Conservation (phyloP, 345 rosid species). For the Microthlaspi erraticum region DNA sequence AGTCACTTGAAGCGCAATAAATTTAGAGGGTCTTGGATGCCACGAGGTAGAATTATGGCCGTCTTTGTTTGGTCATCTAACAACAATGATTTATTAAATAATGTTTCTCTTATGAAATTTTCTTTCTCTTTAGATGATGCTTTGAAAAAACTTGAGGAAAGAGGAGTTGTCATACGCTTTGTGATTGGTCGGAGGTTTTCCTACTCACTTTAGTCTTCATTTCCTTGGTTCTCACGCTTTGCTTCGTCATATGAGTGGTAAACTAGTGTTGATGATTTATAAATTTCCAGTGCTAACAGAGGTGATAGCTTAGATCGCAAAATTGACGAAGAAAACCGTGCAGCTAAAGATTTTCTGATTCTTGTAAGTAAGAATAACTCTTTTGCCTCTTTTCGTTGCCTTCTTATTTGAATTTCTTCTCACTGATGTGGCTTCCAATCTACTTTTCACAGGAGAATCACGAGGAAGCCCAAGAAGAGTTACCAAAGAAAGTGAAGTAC, state of each 20-base stretch:
- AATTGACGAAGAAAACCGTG: conserved; percentile 71
- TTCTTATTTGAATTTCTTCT: conserved; percentile 10
- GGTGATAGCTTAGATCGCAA: conserved; percentile 96
- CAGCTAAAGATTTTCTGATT: conserved; percentile 79
- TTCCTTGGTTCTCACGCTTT: neutral
- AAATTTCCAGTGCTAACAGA: conserved; percentile 70
- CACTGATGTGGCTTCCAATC: too few species aligned
- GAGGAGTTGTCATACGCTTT: conserved; percentile 89
- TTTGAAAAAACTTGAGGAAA: conserved; percentile 83
- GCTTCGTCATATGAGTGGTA: neutral
- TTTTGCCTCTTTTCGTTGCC: conserved; percentile 16
- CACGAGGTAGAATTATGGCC: conserved; percentile 56
- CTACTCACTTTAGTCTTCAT: conserved; percentile 31
- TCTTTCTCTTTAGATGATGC: conserved; percentile 60
- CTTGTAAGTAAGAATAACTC: conserved; percentile 59
- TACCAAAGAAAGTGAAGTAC: conserved; percentile 82
- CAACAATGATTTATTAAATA: neutral
- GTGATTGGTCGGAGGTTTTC: conserved; percentile 94
- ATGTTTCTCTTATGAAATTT: conserved; percentile 1
- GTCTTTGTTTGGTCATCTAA: conserved; percentile 11
- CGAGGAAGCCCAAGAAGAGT: conserved; percentile 94
- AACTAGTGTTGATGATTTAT: conserved; percentile 26
- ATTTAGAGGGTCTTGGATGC: conserved; percentile 97
- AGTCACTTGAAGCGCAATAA: conserved; percentile 76
- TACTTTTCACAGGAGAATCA: too few species aligned